A percentile compares a stretch with the other conserved stretches of the same genome.
Evolutionary conservation across 1,139 yeast species (phyloP).

Genomic region (Candida neerlandica): DNA sequence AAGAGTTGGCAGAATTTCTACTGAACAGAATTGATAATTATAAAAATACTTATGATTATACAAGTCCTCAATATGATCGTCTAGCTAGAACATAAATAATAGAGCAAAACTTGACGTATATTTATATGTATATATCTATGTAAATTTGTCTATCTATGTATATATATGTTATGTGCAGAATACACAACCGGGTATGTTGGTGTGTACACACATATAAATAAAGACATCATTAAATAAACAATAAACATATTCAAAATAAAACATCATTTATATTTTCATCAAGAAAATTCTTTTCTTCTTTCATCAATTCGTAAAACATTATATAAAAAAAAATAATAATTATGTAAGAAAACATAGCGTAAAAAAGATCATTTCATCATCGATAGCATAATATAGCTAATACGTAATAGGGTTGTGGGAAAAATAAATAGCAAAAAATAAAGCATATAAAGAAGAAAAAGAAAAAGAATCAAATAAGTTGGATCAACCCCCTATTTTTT

Average conservation of each 20-base stretch:
- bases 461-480: too few species aligned
- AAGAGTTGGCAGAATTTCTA: slow-evolving; percentile 56
- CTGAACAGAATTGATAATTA: slow-evolving; percentile 50
- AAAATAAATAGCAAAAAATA: neutral
- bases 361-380: neutral
- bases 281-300: neutral
- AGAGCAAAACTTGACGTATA: slow-evolving; percentile 11
- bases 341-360: neutral
- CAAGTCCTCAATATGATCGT: slow-evolving; percentile 66
- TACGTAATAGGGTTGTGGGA: neutral
- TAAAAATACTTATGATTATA: slow-evolving; percentile 51
- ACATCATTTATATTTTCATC: neutral
- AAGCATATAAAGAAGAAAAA: neutral
- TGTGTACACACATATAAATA: too few species aligned
- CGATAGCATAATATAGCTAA: neutral
- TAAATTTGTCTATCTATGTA: neutral
- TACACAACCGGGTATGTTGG: too few species aligned
- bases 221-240: neutral
- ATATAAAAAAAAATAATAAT: neutral
- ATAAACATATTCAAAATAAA: neutral
- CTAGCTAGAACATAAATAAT: slow-evolving; percentile 34
- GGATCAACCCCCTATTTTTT: too few species aligned
- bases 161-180: neutral
- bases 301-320: slow-evolving; percentile 7
- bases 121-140: too few species aligned